These are phyloP conservation scores for Exobasidium rhododendri DNA, from an alignment of 1,284 basidiomycete genomes.

Conservation along the genomic window DNA sequence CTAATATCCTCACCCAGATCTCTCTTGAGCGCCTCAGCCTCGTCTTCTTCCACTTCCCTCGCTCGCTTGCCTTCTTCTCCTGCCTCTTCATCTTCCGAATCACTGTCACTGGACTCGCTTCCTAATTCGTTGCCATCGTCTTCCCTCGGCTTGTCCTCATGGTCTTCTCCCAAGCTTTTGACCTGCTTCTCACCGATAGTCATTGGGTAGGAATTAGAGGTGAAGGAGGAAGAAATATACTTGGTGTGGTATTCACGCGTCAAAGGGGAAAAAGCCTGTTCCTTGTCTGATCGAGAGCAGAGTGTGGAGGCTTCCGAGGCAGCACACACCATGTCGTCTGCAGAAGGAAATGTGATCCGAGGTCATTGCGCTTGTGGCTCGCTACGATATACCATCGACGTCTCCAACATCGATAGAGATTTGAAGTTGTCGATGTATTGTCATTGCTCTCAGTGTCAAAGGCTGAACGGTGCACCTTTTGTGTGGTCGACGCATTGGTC, in stretches of 20 bases:
- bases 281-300: no score
- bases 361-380: constrained; percentile 37
- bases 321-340: no score
- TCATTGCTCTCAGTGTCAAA: constrained; percentile 45
- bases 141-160: neutral
- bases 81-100: neutral
- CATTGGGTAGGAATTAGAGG: neutral
- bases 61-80: neutral
- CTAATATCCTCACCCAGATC: constrained; percentile 8
- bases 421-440: constrained; percentile 35
- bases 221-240: neutral
- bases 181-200: neutral
- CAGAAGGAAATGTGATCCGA: constrained; percentile 8
- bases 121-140: neutral
- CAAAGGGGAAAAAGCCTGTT: no score
- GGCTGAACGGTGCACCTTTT: constrained; percentile 43
- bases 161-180: neutral
- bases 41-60: constrained; percentile 12
- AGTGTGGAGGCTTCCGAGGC: no score
- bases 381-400: constrained; percentile 20
- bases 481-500: constrained; percentile 44
- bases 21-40: constrained; percentile 1
- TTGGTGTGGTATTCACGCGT: neutral
- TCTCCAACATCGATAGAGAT: constrained; percentile 19
- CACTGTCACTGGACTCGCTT: neutral